Evolutionary conservation across 2,329 filamentous ascomycete species (phyloP).

Genomic region (Fusarium sp.): DNA sequence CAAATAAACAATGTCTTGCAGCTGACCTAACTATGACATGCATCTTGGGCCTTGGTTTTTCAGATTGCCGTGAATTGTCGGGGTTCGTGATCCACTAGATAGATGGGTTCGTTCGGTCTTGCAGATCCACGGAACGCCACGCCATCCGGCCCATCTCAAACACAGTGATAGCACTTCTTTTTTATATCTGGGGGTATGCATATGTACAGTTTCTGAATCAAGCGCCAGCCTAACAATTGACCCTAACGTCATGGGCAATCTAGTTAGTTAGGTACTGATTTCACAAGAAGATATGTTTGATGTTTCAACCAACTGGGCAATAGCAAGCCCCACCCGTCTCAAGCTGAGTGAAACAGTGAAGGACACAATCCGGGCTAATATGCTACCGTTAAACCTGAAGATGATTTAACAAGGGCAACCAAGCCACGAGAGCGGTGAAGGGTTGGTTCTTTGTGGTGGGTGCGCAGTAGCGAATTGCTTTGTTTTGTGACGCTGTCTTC

Average conservation of each 20-base stretch:
- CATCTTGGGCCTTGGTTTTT: background rate
- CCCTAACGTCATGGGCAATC: background rate
- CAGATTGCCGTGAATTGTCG: background rate
- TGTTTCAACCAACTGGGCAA: background rate
- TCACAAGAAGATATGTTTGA: conserved; percentile 2
- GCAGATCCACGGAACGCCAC: conserved; percentile 2
- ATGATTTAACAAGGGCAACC: background rate
- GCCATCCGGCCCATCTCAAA: background rate
- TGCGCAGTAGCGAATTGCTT: background rate
- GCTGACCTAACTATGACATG: background rate
- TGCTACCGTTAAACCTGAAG: background rate
- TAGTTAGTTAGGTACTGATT: background rate
- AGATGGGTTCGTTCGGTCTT: background rate
- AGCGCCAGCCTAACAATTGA: background rate
- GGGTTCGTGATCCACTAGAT: background rate
- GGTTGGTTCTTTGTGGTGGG: background rate
- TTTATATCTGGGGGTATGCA: background rate
- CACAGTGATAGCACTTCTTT: background rate
- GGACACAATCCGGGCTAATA: background rate
- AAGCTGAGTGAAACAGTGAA: background rate
- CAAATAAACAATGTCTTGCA: background rate
- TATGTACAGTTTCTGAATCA: background rate
- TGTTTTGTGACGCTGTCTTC: background rate
- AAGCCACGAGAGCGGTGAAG: background rate
- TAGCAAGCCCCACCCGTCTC: background rate